Conservation (phyloP, 2,329 filamentous ascomycete genomes). For the Cordyceps tenuipes region DNA sequence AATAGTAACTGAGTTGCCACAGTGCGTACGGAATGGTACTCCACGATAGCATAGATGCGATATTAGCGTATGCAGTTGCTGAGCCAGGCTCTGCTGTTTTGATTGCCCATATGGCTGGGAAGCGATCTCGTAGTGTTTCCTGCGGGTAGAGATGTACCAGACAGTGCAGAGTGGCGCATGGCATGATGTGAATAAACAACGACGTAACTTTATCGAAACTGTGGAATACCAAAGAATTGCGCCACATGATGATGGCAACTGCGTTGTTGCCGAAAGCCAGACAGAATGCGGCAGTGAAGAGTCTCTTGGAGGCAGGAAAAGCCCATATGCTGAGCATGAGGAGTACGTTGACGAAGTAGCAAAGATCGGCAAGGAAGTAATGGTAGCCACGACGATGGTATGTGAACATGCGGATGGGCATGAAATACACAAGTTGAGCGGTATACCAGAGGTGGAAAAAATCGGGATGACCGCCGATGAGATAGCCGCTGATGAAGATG, state of each 20-base stretch:
- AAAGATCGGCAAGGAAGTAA: constrained; percentile 94
- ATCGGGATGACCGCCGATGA: constrained; percentile 78
- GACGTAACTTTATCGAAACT: constrained; percentile 97
- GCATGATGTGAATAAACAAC: constrained; percentile 99
- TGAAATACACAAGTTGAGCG: constrained; percentile 80
- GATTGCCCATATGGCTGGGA: constrained; percentile 80
- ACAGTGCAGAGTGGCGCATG: constrained; percentile 85
- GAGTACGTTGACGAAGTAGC: constrained; percentile 95
- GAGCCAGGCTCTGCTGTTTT: constrained; percentile 61
- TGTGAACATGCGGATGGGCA: constrained; percentile 88
- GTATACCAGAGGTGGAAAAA: constrained; percentile 94
- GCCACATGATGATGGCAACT: constrained; percentile 97
- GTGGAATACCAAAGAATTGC: constrained; percentile 96
- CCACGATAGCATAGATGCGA: constrained; percentile 85
- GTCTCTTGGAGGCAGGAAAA: constrained; percentile 80
- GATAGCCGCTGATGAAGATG: constrained; percentile 91
- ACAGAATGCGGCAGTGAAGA: constrained; percentile 89
- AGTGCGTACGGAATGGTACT: constrained; percentile 84
- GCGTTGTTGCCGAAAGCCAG: constrained; percentile 95
- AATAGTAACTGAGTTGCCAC: constrained; percentile 91
- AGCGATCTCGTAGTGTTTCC: constrained; percentile 57
- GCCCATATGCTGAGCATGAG: constrained; percentile 77
- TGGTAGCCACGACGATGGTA: constrained; percentile 90
- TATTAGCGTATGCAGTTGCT: constrained; percentile 66
- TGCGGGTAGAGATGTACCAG: constrained; percentile 73